These are phyloP conservation scores for Diaporthe velutina DNA, from an alignment of 2,329 filamentous ascomycete genomes.

Conservation along the genomic window DNA sequence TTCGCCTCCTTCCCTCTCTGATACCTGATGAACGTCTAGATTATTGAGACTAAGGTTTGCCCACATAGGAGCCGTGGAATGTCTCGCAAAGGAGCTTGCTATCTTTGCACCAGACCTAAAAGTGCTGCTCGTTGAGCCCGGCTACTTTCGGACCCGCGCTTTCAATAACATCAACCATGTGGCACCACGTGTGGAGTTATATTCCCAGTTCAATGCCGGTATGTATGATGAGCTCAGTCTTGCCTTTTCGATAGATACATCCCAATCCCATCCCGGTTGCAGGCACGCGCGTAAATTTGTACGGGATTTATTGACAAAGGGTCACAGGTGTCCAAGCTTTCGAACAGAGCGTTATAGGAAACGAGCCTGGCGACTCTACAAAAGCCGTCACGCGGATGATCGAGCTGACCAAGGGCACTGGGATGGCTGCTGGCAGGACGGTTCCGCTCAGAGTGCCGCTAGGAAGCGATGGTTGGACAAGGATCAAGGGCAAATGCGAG, in stretches of 20 bases:
- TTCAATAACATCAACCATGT: slow-evolving; percentile 52
- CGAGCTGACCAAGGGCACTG: slow-evolving; percentile 64
- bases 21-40: not conserved
- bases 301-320: not conserved
- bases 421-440: slow-evolving; percentile 45
- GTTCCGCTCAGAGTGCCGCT: slow-evolving; percentile 64
- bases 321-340: slow-evolving; percentile 32
- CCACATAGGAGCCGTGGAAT: slow-evolving; percentile 46
- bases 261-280: not conserved
- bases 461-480: slow-evolving; percentile 64
- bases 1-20: slow-evolving; percentile 9
- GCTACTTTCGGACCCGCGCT: slow-evolving; percentile 57
- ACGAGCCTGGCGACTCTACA: slow-evolving; percentile 63
- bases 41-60: too few relatives aligned
- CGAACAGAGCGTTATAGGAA: slow-evolving; percentile 40
- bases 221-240: not conserved
- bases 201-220: slow-evolving; percentile 48
- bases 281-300: not conserved
- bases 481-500: slow-evolving; percentile 64
- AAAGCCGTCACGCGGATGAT: slow-evolving; percentile 66
- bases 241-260: not conserved
- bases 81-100: slow-evolving; percentile 49
- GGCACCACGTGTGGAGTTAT: slow-evolving; percentile 44
- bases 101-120: slow-evolving; percentile 49
- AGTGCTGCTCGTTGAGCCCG: slow-evolving; percentile 55